Evolutionary conservation across 2,329 filamentous ascomycete species (phyloP).

Genomic region (Anthostomella pinea): DNA sequence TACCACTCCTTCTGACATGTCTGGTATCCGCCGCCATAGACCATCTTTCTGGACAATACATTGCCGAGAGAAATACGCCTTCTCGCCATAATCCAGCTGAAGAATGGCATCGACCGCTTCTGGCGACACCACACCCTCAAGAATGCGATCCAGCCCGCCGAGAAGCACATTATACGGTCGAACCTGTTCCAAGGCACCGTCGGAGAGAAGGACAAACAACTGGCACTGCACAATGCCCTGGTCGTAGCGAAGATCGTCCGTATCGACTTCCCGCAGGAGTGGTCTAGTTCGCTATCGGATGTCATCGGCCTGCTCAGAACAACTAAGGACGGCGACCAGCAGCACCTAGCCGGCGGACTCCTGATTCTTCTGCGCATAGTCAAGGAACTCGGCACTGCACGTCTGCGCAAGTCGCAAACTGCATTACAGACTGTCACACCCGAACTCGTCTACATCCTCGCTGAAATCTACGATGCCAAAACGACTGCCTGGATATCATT

Average conservation of each 20-base stretch:
- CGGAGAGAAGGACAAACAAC: slow-evolving; percentile 68
- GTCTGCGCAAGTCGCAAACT: slow-evolving; percentile 70
- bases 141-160: slow-evolving; percentile 68
- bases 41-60: slow-evolving; percentile 76
- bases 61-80: slow-evolving; percentile 78
- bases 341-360: slow-evolving; percentile 69
- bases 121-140: slow-evolving; percentile 67
- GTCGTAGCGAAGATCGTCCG: slow-evolving; percentile 84
- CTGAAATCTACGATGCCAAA: slow-evolving; percentile 73
- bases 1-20: slow-evolving; percentile 1
- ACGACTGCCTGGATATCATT: slow-evolving; percentile 66
- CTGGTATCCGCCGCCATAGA: no score
- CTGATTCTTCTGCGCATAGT: slow-evolving; percentile 79
- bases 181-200: slow-evolving; percentile 74
- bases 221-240: slow-evolving; percentile 85
- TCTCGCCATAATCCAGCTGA: slow-evolving; percentile 88
- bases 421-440: slow-evolving; percentile 76
- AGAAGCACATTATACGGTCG: slow-evolving; percentile 74
- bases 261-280: slow-evolving; percentile 85
- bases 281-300: slow-evolving; percentile 63
- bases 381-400: slow-evolving; percentile 83
- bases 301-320: slow-evolving; percentile 64
- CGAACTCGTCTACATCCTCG: slow-evolving; percentile 78
- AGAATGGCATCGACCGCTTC: slow-evolving; percentile 93
- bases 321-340: slow-evolving; percentile 54